Percentiles rank a stretch among this genome's conserved stretches.
These are phyloP conservation scores for Moringa oleifera DNA, from an alignment of 345 rosid species.

Conservation along the genomic window DNA sequence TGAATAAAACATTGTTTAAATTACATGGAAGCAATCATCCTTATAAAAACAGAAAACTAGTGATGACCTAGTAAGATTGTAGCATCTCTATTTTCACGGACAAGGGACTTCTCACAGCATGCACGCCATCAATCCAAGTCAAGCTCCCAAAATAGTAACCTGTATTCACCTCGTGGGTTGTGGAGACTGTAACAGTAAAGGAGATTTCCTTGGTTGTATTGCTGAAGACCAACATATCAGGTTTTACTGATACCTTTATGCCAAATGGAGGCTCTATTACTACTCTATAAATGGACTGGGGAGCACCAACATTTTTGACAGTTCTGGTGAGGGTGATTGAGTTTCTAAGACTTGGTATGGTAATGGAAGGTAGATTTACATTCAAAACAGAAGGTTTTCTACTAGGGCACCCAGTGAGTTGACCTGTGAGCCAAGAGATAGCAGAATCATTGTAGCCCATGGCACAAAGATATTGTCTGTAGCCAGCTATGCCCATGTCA, in stretches of 20 bases:
- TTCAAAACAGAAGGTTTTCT: conserved; percentile 20
- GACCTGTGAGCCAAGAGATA: conserved; percentile 37
- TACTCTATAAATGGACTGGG: conserved; percentile 22
- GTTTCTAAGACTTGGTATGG: conserved; percentile 21
- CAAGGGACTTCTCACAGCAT: conserved; percentile 36
- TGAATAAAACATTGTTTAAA: no score
- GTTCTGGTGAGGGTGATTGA: conserved; percentile 26
- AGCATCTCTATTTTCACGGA: conserved; percentile 34
- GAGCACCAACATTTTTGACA: conserved; percentile 37
- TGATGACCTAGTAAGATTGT: no score
- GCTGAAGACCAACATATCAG: conserved; percentile 21
- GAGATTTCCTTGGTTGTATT: conserved; percentile 14
- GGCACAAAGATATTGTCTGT: conserved; percentile 40
- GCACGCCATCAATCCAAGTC: conserved; percentile 31
- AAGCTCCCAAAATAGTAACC: conserved; percentile 44
- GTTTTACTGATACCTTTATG: conserved; percentile 21
- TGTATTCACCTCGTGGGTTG: conserved; percentile 23
- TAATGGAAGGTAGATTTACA: conserved; percentile 48
- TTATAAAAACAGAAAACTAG: no score
- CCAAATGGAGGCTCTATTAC: conserved; percentile 31
- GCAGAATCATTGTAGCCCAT: conserved; percentile 41
- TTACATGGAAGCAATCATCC: no score
- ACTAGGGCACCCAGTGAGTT: conserved; percentile 17
- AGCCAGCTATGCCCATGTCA: conserved; percentile 40
- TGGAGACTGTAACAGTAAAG: conserved; percentile 20